These are phyloP conservation scores for Salix suchowensis DNA, from an alignment of 345 rosid genomes.

Conservation along the genomic window DNA sequence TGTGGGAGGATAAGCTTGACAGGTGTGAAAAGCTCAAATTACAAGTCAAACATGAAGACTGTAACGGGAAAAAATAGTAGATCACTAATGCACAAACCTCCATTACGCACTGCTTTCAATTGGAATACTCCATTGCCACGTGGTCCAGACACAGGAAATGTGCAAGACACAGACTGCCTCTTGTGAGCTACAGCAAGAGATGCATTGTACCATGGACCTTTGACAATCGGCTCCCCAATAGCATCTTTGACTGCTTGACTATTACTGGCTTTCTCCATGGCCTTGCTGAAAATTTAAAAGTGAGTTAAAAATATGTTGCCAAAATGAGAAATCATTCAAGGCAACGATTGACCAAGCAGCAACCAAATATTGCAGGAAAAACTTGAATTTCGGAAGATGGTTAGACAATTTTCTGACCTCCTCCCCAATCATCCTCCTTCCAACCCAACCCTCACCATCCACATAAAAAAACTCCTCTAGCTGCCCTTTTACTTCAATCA, in stretches of 20 bases:
- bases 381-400: background rate
- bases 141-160: constrained; percentile 86
- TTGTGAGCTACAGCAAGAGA: constrained; percentile 90
- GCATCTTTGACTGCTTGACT: constrained; percentile 66
- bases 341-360: background rate
- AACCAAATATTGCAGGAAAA: background rate
- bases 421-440: background rate
- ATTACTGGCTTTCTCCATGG: constrained; percentile 77
- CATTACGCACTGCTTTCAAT: constrained; percentile 78
- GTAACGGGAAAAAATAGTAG: background rate
- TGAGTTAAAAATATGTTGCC: constrained; percentile 1
- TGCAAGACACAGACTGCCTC: constrained; percentile 83
- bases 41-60: background rate
- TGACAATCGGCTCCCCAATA: constrained; percentile 82
- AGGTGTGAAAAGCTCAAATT: background rate
- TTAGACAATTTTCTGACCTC: background rate
- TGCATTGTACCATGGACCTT: constrained; percentile 97
- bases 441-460: background rate
- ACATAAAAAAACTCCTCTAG: background rate
- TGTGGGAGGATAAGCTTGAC: background rate
- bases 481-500: background rate
- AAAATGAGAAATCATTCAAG: background rate
- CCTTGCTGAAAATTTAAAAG: constrained; percentile 50
- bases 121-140: constrained; percentile 67
- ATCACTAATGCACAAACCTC: constrained; percentile 40